Percentiles rank a stretch among this genome's conserved stretches.
Conservation (phyloP, 441 rosid genomes). For the Capsella rubella region DNA sequence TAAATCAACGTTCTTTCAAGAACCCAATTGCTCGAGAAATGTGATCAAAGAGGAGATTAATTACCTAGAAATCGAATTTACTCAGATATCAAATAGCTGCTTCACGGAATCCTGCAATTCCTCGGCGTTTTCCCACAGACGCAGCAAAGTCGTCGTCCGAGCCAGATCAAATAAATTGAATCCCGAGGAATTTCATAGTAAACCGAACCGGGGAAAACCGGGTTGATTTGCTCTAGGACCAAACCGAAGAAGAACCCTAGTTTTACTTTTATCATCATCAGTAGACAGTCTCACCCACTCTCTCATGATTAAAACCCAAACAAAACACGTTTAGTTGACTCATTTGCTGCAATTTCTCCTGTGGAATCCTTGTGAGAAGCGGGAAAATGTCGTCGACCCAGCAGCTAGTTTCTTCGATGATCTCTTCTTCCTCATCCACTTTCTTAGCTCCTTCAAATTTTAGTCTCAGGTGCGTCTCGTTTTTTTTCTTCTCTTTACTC, state of each 20-base stretch:
- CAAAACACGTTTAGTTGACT: neutral
- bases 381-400: slow-evolving; percentile 53
- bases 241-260: slow-evolving; percentile 44
- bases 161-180: neutral
- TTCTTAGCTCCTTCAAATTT: slow-evolving; percentile 58
- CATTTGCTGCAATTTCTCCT: slow-evolving; percentile 1
- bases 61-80: slow-evolving; percentile 25
- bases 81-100: slow-evolving; percentile 4
- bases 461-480: slow-evolving; percentile 51
- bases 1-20: slow-evolving; percentile 10
- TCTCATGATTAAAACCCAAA: neutral
- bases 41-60: neutral
- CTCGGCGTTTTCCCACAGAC: slow-evolving; percentile 12
- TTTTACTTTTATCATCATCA: neutral
- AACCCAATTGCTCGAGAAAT: slow-evolving; percentile 4
- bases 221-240: neutral
- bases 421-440: slow-evolving; percentile 73
- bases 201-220: slow-evolving; percentile 1
- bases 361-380: neutral
- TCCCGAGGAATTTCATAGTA: too few species aligned
- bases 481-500: neutral
- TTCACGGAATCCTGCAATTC: slow-evolving; percentile 16
- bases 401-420: slow-evolving; percentile 52
- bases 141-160: slow-evolving; percentile 17
- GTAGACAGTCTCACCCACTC: slow-evolving; percentile 8